Base-by-base conservation (phyloP, 306 rosid genomes). In the Nissolia schottii region DNA sequence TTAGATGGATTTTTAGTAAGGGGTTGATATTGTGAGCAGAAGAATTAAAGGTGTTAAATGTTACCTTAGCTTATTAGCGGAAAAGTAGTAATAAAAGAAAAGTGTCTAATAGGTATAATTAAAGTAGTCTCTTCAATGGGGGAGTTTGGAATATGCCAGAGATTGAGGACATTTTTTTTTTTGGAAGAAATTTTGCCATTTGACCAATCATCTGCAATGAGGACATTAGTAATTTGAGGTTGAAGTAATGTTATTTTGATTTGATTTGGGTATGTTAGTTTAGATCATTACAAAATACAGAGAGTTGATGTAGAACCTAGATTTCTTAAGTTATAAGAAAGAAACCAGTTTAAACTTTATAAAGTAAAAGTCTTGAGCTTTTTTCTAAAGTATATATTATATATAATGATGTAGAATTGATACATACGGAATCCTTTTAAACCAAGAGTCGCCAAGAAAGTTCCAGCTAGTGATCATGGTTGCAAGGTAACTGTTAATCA, bases 241-340 rank as follows among this genome's bases (percentile, higher is more conserved):
- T 56, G 25, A 50, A 67, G 61, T 14, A 9, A 49, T 58, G 70
- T 20, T 49, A 15, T 56, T 9, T 76, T 57, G 75, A 15, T 59
- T 28, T 54, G 19, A 19, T 73, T 58, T 56, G 16, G 14, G 54
- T 6, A 23, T 79, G 62, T 54, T 78, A 73, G 83, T 69, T 73
- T 73, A 14, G 50, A 73, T 64, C 34, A 45, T 11, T 35, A 48
- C 41, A 32, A 56, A 65, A 43, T 54, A 43, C 12, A 23, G 38
- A 20, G 53, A 29, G 48, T 46, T 57, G 9, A 57, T 35, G 43
- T 66, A 46, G 25, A 45, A 50, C 23, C 58, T 32, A 24, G 69
- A 46, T 40, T 74, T 68, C 84, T 78, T 50, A 63, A 64, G 72
- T 24, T 53, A 11, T 70, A 82, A 79, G 76, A 65, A 82, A 79